A percentile compares a stretch with the other conserved stretches of the same genome.
Conservation (phyloP, 768 basidiomycete species). For the Termitomyces heimii region DNA sequence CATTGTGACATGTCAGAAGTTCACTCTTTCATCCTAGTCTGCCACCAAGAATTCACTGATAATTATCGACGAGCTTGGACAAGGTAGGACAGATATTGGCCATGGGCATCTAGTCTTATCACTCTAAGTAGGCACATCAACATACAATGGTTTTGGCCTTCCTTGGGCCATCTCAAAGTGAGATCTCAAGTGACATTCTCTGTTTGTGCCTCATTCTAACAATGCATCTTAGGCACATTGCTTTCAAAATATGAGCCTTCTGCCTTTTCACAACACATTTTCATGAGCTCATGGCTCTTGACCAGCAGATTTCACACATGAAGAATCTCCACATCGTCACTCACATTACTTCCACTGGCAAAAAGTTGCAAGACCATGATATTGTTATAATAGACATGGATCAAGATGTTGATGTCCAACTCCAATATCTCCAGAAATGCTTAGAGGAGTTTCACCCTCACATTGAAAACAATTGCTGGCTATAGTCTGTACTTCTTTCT, state of each 20-base stretch:
- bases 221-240: constrained; percentile 65
- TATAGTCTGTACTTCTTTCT: constrained; percentile 52
- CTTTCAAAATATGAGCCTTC: constrained; percentile 86
- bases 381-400: constrained; percentile 33
- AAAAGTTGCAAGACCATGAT: constrained; percentile 58
- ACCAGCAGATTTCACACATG: constrained; percentile 81
- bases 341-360: constrained; percentile 78
- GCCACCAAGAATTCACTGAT: constrained; percentile 91
- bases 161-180: constrained; percentile 99
- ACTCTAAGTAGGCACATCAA: constrained; percentile 71
- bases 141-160: constrained; percentile 95
- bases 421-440: constrained; percentile 51
- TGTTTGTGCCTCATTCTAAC: background rate
- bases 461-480: constrained; percentile 79
- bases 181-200: constrained; percentile 15
- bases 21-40: constrained; percentile 40
- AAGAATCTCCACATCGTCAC: constrained; percentile 96
- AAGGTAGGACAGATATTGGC: constrained; percentile 43
- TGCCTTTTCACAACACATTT: constrained; percentile 98
- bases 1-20: background rate
- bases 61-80: constrained; percentile 95
- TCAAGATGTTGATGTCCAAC: constrained; percentile 32
- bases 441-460: constrained; percentile 60
- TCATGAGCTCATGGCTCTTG: constrained; percentile 91
- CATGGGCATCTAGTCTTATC: background rate